Conservation (phyloP, 768 basidiomycete genomes). For the Boletus subparvulus region DNA sequence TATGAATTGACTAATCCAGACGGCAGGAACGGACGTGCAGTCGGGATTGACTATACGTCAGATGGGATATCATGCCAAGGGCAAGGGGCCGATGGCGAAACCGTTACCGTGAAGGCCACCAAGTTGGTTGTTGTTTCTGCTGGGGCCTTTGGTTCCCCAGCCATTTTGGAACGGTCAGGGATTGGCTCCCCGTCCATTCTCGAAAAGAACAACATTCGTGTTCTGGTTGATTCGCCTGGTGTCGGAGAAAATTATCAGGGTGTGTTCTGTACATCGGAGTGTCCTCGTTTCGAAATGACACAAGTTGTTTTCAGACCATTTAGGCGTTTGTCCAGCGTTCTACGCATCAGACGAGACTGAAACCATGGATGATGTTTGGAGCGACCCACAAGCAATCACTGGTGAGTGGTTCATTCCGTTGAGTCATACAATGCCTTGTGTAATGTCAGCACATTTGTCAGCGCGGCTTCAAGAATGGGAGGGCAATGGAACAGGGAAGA, state of each 20-base stretch:
- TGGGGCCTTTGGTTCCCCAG: conserved; percentile 56
- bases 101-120: conserved; percentile 26
- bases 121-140: conserved; percentile 49
- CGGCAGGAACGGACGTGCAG: conserved; percentile 35
- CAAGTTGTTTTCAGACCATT: conserved; percentile 27
- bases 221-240: conserved; percentile 65
- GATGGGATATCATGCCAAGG: conserved; percentile 27
- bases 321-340: conserved; percentile 29
- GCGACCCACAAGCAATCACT: conserved; percentile 36
- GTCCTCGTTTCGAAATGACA: neutral
- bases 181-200: conserved; percentile 59
- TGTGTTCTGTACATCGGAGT: conserved; percentile 7
- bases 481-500: conserved; percentile 44
- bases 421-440: neutral
- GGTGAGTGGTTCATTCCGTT: conserved; percentile 32
- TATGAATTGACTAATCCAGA: neutral
- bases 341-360: conserved; percentile 43
- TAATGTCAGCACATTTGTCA: conserved; percentile 5
- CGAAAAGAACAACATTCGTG: conserved; percentile 42
- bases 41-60: conserved; percentile 38
- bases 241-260: conserved; percentile 73
- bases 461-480: conserved; percentile 34
- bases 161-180: conserved; percentile 63
- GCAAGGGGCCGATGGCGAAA: conserved; percentile 5
- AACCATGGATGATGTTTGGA: conserved; percentile 50